These are phyloP conservation scores for Gossypioides kirkii DNA, from an alignment of 345 rosid genomes.

Conservation along the genomic window DNA sequence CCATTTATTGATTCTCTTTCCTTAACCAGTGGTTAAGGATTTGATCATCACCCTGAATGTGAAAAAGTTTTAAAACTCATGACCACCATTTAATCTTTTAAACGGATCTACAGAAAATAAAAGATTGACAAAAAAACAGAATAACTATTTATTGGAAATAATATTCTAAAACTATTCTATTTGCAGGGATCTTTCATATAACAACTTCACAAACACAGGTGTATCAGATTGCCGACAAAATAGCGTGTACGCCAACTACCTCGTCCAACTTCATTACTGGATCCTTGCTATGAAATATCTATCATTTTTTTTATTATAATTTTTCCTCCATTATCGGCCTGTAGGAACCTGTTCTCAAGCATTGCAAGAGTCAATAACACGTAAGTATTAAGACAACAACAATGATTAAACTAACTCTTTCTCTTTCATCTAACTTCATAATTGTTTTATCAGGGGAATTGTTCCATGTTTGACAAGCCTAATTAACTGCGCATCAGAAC, in stretches of 20 bases:
- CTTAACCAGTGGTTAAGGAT: too few species aligned
- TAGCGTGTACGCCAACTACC: neutral
- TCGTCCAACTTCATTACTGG: neutral
- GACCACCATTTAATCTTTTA: rapidly evolving
- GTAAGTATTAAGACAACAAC: neutral
- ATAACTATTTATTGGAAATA: neutral
- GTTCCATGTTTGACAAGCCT: slow-evolving; percentile 15
- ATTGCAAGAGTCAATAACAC: slow-evolving; percentile 13
- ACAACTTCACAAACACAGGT: neutral
- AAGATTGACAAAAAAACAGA: too few species aligned
- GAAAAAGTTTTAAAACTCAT: too few species aligned
- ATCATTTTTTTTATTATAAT: too few species aligned
- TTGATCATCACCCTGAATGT: rapidly evolving
- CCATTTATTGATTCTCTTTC: too few species aligned
- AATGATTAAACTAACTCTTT: neutral
- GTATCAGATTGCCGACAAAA: neutral
- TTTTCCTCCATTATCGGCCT: neutral
- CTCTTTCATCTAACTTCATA: neutral
- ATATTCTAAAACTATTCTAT: neutral
- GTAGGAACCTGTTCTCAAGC: slow-evolving; percentile 40
- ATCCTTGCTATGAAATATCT: neutral
- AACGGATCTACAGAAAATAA: too few species aligned
- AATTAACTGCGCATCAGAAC: neutral
- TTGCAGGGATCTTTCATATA: neutral
- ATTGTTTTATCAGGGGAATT: slow-evolving; percentile 13